Evolutionary conservation across 768 basidiomycete species (phyloP).

Genomic region (Suillus subaureus): DNA sequence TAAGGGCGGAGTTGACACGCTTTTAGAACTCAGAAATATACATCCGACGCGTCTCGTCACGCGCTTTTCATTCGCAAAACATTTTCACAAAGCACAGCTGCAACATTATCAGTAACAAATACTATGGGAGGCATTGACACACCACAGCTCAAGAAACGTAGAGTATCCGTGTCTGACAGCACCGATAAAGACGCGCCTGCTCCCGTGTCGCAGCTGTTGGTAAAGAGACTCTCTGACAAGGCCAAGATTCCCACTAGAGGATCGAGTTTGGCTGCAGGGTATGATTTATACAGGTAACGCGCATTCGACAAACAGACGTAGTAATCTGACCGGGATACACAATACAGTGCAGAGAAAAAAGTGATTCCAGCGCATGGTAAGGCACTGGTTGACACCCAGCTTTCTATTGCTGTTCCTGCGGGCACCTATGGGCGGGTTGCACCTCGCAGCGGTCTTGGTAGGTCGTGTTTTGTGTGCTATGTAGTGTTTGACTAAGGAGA

Average conservation of each 20-base stretch:
- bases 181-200: constrained; percentile 32
- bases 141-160: constrained; percentile 59
- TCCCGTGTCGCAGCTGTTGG: constrained; percentile 59
- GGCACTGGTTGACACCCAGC: constrained; percentile 86
- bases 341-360: constrained; percentile 77
- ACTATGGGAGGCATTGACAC: constrained; percentile 27
- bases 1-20: constrained; percentile 43
- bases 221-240: constrained; percentile 83
- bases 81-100: not conserved
- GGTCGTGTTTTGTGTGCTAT: constrained; percentile 27
- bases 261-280: constrained; percentile 85
- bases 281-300: constrained; percentile 86
- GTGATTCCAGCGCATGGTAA: constrained; percentile 87
- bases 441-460: constrained; percentile 93
- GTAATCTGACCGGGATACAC: constrained; percentile 9
- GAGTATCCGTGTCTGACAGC: constrained; percentile 55
- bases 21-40: constrained; percentile 34
- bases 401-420: constrained; percentile 90
- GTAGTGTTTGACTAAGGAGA: constrained; percentile 4
- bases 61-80: constrained; percentile 8
- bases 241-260: constrained; percentile 88
- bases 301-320: not conserved
- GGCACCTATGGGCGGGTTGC: constrained; percentile 98
- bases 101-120: not conserved
- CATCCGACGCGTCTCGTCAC: constrained; percentile 24